Base-by-base conservation (phyloP, 164 flowering plant species). In the Liquidambar formosana region DNA sequence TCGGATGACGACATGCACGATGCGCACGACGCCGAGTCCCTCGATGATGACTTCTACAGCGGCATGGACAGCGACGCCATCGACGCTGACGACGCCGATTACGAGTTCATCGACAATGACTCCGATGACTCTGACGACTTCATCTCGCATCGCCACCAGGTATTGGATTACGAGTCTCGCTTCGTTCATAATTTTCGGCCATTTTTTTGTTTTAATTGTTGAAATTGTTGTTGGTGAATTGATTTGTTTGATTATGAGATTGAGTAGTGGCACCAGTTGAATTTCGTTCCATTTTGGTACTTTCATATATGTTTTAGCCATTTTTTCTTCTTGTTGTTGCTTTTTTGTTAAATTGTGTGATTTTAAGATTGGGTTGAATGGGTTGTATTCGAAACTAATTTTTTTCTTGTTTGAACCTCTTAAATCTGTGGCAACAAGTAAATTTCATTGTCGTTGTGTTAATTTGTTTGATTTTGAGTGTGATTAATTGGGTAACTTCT, bases 101-200 rank as follows among this genome's bases (percentile, higher is more conserved):
- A 76, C 68, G 82, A 74, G 66, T 86, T 84, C 73, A 76, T 82
- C 57, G 90, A 82, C 57, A 69, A 85, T 63, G 86, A 85, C 49
- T 77, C 86, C 23, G 91, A 85, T 51, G 89, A 87, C 68, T 82
- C 85, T 45, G 88, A 85, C 52, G 85, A 79, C 47, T 53, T 76
- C 58, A n/a, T 61, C 38, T 81, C 76, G 10, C 81, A 72, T 73
- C 84, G 88, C 10, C 69, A 68, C 41, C 86, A 79, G 88, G 90
- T 86, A 33, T 21, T 18, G 25, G 6, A 2, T 33, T 33, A 2
- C 41, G 2, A 2, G 6, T 33, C 41, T 6, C 41, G 41, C 41
- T 33, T 33, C 41, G 41, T 33, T 33, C 41, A 6, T 33, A 33
- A 33, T 33, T 33, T 33, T 33, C 4, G 6, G 41, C 41, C 41